These are phyloP conservation scores for Mortierella sp. DNA, from an alignment of 371 early-diverging fungal genomes.

Conservation along the genomic window DNA sequence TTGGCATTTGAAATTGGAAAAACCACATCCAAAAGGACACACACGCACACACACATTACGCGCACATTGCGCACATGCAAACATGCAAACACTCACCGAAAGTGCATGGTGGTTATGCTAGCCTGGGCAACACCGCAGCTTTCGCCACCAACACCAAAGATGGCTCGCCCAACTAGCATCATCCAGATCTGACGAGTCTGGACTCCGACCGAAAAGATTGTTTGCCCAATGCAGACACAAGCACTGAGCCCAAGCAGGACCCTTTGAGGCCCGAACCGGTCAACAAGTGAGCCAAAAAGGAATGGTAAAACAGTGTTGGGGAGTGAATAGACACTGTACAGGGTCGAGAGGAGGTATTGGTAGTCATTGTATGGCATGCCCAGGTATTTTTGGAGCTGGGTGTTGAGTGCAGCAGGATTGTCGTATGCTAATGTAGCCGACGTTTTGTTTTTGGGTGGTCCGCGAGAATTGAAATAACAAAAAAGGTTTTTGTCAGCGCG, in stretches of 20 bases:
- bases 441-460: not conserved
- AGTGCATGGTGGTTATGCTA: conserved; percentile 49
- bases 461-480: not conserved
- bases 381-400: conserved; percentile 68
- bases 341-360: conserved; percentile 74
- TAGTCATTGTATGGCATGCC: conserved; percentile 70
- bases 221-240: conserved; percentile 76
- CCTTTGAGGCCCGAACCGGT: conserved; percentile 62
- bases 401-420: conserved; percentile 76
- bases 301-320: conserved; percentile 85
- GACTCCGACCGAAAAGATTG: conserved; percentile 74
- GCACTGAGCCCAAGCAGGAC: conserved; percentile 68
- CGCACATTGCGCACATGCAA: too few species aligned
- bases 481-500: conserved; percentile 14
- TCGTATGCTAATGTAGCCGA: conserved; percentile 67
- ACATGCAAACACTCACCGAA: conserved; percentile 23
- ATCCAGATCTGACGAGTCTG: conserved; percentile 58
- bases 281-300: conserved; percentile 72
- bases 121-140: conserved; percentile 75
- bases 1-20: not conserved
- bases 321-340: conserved; percentile 81
- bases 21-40: not conserved
- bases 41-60: not conserved
- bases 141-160: conserved; percentile 84
- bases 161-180: conserved; percentile 73